Base-by-base conservation (phyloP, 495 filamentous ascomycete species). In the Penicillium bialowiezense region DNA sequence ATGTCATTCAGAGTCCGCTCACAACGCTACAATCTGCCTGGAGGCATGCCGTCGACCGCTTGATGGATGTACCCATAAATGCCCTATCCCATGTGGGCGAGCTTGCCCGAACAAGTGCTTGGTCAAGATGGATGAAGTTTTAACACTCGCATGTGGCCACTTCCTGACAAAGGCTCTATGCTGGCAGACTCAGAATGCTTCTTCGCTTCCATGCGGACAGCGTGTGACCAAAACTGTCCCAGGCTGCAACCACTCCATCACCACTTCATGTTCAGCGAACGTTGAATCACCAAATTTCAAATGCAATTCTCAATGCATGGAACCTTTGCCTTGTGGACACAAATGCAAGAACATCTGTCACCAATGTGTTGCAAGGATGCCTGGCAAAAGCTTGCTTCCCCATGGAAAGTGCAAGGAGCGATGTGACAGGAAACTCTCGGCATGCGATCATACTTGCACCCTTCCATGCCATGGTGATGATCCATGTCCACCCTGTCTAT, bases 1-100 rank as follows among this genome's bases (percentile, higher is more conserved):
- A 57, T 92, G 88, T 53, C 90, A 95, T 67, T 83, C 87, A 0
- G 63, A 80, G 4, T 23, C 72, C 1, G 65, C 91, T 8, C 89
- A 92, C 55, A 63, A 80, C 10, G 79, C 77, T 4, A 76, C 85
- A 15, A 61, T 62, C 15, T 93, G 88, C 52, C 63, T 77, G 15
- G 77, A 88, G 58, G 65, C 67, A 2, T 91, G 88, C 32, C 75
- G 65, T 5, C 67, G 83, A n/a, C 62, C 70, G 0, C 77, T 72
- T 32, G 66, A 63, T 29, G 72, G 76, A 7, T 91, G 88, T 47
- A 57, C 68, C 3, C 87, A 91, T 56, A 24, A 69, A 10, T 91
- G 88, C 51, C 80, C 71, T 0, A 75, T 68, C 45, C 39, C 47
- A 3, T 92, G 88, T 46, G 85, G 86, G 4, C 75, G 86, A 13